Conservation (phyloP, 768 basidiomycete genomes). For the Pulveroboletus sp. region DNA sequence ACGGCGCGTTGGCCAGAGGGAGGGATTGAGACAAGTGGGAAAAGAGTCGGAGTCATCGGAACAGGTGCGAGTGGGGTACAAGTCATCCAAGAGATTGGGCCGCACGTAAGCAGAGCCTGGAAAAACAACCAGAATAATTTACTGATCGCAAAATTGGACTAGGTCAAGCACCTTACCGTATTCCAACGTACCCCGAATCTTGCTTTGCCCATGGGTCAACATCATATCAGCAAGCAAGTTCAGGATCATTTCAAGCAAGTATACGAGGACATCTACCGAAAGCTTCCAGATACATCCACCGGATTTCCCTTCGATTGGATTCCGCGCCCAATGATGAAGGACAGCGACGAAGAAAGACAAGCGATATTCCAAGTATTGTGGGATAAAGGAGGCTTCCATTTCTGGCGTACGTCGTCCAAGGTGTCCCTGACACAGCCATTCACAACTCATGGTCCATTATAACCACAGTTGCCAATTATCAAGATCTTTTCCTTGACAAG, state of each 20-base stretch:
- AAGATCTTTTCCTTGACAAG: constrained; percentile 1
- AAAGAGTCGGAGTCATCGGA: constrained; percentile 15
- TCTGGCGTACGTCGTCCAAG: constrained; percentile 3
- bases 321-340: constrained; percentile 5
- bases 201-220: constrained; percentile 9
- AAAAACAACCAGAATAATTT: background rate
- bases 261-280: constrained; percentile 7
- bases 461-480: constrained; percentile 6
- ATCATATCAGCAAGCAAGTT: constrained; percentile 2
- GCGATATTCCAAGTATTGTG: constrained; percentile 6
- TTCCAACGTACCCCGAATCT: constrained; percentile 19
- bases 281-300: background rate
- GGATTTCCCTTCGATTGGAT: background rate
- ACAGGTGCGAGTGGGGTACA: constrained; percentile 16
- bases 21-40: constrained; percentile 10
- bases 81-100: constrained; percentile 11
- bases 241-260: constrained; percentile 11
- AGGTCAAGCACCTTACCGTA: constrained; percentile 7
- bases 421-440: too few species aligned
- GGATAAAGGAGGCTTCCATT: constrained; percentile 7
- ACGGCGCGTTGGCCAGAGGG: constrained; percentile 12
- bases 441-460: background rate
- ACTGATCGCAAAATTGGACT: background rate
- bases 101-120: background rate
- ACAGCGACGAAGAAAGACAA: constrained; percentile 9